Evolutionary conservation across 2,329 filamentous ascomycete species (phyloP).

Genomic region (Xylariales sp.): DNA sequence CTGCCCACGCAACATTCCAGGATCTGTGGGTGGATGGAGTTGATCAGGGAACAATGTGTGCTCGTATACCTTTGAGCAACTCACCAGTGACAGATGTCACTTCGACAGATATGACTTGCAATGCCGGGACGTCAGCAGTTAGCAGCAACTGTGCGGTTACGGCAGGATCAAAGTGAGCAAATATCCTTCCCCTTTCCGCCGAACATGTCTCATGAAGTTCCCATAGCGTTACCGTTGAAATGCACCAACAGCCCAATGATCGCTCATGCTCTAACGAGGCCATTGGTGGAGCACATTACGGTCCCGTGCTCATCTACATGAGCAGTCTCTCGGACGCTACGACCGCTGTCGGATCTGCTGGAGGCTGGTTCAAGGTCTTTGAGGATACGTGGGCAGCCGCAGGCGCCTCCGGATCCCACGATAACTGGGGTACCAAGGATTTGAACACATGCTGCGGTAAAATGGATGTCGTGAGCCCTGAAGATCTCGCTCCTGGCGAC

Average conservation of each 20-base stretch:
- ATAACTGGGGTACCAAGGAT: conserved; percentile 41
- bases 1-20: conserved; percentile 48
- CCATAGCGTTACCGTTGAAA: conserved; percentile 25
- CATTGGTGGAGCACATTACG: conserved; percentile 50
- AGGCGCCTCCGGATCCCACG: conserved; percentile 34
- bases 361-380: conserved; percentile 49
- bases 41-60: conserved; percentile 26
- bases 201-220: too few relatives aligned
- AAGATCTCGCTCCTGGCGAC: conserved; percentile 31
- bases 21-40: conserved; percentile 42
- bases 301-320: conserved; percentile 49
- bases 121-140: conserved; percentile 28
- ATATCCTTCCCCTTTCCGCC: too few relatives aligned
- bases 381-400: conserved; percentile 40
- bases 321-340: conserved; percentile 44
- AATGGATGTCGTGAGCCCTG: conserved; percentile 37
- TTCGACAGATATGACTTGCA: conserved; percentile 36
- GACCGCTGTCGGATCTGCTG: conserved; percentile 34
- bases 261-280: conserved; percentile 42
- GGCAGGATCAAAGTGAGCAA: conserved; percentile 16
- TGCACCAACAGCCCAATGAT: conserved; percentile 39
- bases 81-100: conserved; percentile 35
- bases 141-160: conserved; percentile 29
- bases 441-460: conserved; percentile 35
- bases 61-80: conserved; percentile 30